A percentile compares a stretch with the other conserved stretches of the same genome.
Conservation (phyloP, 2,329 filamentous ascomycete species). For the Hypoxylon sp. region DNA sequence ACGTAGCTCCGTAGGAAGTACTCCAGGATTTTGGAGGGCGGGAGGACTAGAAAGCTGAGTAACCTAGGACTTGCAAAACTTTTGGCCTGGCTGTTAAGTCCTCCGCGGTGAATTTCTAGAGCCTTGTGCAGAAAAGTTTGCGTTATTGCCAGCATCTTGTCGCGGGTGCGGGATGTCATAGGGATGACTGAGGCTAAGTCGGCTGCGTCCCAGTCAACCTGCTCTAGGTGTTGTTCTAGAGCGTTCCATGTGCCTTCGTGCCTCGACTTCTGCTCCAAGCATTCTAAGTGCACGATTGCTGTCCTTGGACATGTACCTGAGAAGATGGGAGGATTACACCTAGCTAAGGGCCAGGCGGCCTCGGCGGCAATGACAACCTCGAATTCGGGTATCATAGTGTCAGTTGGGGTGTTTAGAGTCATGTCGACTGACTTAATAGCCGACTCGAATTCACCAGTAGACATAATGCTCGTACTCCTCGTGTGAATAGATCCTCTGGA, state of each 20-base stretch:
- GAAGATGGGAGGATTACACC: constrained; percentile 64
- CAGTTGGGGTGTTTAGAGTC: constrained; percentile 48
- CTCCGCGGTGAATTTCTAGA: constrained; percentile 75
- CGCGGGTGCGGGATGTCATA: constrained; percentile 67
- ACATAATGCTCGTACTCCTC: constrained; percentile 64
- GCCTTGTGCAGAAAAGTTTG: constrained; percentile 80
- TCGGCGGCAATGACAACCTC: constrained; percentile 65
- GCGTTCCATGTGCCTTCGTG: constrained; percentile 63
- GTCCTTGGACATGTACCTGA: constrained; percentile 64
- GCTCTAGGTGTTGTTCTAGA: constrained; percentile 60
- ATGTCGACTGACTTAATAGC: constrained; percentile 54
- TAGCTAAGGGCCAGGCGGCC: constrained; percentile 66
- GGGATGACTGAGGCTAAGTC: constrained; percentile 62
- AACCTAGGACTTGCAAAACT: constrained; percentile 63
- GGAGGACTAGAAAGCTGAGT: constrained; percentile 76
- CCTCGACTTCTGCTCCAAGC: constrained; percentile 65
- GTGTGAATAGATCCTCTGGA: constrained; percentile 63
- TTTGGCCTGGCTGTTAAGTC: constrained; percentile 59
- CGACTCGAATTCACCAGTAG: constrained; percentile 57
- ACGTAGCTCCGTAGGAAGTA: constrained; percentile 77
- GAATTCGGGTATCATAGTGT: constrained; percentile 60
- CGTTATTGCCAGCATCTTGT: constrained; percentile 79
- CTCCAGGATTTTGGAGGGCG: constrained; percentile 75
- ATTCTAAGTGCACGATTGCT: constrained; percentile 66
- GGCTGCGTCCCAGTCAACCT: constrained; percentile 56